These are phyloP conservation scores for Miscanthus lutarioriparius DNA, from an alignment of 176 grass and related monocot genomes.

Conservation along the genomic window DNA sequence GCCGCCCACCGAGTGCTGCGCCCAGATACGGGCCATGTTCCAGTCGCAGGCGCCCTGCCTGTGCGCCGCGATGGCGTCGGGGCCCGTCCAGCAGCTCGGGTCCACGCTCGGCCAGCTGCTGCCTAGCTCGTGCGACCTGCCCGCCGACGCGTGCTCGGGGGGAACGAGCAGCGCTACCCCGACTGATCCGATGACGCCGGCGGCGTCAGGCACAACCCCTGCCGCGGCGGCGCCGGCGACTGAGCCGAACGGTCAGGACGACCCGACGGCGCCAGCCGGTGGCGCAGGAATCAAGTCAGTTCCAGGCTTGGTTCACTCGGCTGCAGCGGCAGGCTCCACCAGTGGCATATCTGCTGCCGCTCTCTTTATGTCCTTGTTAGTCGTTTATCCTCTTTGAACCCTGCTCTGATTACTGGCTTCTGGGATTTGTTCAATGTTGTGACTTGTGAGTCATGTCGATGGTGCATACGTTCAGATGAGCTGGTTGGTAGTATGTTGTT, in stretches of 20 bases:
- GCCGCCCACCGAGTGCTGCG: constrained; percentile 69
- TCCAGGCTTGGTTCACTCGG: background rate
- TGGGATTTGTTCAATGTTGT: background rate
- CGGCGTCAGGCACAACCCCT: background rate
- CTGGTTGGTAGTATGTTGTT: background rate
- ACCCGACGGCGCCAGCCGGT: background rate
- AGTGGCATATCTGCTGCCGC: background rate
- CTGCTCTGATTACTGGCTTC: background rate
- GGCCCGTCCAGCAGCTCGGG: constrained; percentile 37
- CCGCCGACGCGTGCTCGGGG: constrained; percentile 40
- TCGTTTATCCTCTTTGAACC: background rate
- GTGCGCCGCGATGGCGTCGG: constrained; percentile 47
- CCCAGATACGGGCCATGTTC: constrained; percentile 44
- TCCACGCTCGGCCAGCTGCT: constrained; percentile 45
- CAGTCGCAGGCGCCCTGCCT: constrained; percentile 67
- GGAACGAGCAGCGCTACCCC: background rate
- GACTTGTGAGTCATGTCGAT: background rate
- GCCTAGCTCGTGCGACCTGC: constrained; percentile 60
- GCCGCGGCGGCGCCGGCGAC: background rate
- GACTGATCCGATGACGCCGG: background rate
- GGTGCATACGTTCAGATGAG: background rate
- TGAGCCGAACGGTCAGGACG: background rate
- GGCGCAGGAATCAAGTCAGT: constrained; percentile 4
- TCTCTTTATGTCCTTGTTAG: background rate
- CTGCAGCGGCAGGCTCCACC: background rate